Base-by-base conservation (phyloP, 192 early-diverging fungal genomes). In the Backusella sp. region DNA sequence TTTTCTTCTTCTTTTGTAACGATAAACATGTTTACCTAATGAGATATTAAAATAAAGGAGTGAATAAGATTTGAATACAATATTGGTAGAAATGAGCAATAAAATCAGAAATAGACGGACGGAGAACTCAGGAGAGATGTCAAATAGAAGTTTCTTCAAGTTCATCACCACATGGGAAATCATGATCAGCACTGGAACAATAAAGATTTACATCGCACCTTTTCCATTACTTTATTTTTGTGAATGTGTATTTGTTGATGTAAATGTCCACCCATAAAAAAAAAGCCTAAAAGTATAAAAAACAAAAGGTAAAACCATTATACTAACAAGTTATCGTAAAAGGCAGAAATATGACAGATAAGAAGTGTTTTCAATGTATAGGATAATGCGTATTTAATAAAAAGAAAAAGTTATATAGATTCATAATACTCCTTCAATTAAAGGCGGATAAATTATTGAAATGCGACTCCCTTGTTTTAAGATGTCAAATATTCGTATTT, bases 61-160 rank as follows among this genome's bases (percentile, higher is more conserved):
- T 26, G 26, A 62, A 62, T 23, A 14, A 62, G 21, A 62, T 62
- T 62, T 62, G 56, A 62, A 62, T 62, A 62, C 7, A 62, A 62
- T 8, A 62, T 62, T 62, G 56, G 56, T 62, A 62, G 56, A 62
- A 62, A 62, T 4, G 11, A 23, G 23, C 26, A 62, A 62, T 62
- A 62, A 28, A 62, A 62, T 62, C 56, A 62, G 21, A 62, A 62
- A 28, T 62, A 62, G 26, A 62, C 56, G 56, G 3, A 62, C 56
- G 56, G 56, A 26, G 56, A 62, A 28, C 19, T 62, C 56, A 62
- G 56, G 56, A 62, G 56, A 28, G 12, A 62, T 62, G 56, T 62
- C 56, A 62, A 62, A 62, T 62, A 14, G 56, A 62, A 62, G 56
- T 62, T 62, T 62, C 56, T 62, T 62, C 26, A 62, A 62, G 56